Evolutionary conservation across 805 yeast species (phyloP).

Genomic region (Yamadazyma sp.): DNA sequence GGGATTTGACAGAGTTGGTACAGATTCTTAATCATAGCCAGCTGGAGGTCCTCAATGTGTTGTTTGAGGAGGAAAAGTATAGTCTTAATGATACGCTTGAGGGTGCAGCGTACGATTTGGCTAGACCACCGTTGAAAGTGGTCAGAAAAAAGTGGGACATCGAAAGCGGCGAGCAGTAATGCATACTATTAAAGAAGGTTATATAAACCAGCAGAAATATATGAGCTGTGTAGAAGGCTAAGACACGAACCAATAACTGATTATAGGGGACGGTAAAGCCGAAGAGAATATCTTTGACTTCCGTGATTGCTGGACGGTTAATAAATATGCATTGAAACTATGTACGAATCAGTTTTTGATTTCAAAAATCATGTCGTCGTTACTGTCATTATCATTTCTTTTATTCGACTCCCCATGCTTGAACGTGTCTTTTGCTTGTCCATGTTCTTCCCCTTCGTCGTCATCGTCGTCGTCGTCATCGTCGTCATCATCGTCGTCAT

Average conservation of each 20-base stretch:
- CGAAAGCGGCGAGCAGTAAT: too few species aligned
- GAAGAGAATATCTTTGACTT: too few species aligned
- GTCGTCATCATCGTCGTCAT: slow-evolving; percentile 38
- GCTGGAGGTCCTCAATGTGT: slow-evolving; percentile 1
- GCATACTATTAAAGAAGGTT: too few species aligned
- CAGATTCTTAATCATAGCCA: slow-evolving; percentile 20
- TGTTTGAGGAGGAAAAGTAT: slow-evolving; percentile 3
- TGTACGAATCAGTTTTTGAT: slow-evolving; percentile 12
- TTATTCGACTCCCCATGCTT: slow-evolving; percentile 16
- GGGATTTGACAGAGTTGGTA: slow-evolving; percentile 27
- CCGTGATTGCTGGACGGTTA: too few species aligned
- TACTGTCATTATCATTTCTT: slow-evolving; percentile 9
- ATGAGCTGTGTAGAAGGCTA: too few species aligned
- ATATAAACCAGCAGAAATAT: too few species aligned
- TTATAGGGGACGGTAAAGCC: too few species aligned
- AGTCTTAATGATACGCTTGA: neutral
- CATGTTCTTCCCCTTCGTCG: slow-evolving; percentile 11
- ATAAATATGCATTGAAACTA: slow-evolving; percentile 7
- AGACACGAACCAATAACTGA: too few species aligned
- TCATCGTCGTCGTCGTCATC: slow-evolving; percentile 34
- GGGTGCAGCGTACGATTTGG: neutral
- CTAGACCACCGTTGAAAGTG: slow-evolving; percentile 3
- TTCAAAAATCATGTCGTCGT: slow-evolving; percentile 25
- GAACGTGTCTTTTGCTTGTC: slow-evolving; percentile 3
- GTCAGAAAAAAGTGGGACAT: slow-evolving; percentile 5